Percentiles rank a stretch among this genome's conserved stretches.
Evolutionary conservation across 805 yeast genomes (phyloP).

Genomic region (Kodamaea lidongshanica): DNA sequence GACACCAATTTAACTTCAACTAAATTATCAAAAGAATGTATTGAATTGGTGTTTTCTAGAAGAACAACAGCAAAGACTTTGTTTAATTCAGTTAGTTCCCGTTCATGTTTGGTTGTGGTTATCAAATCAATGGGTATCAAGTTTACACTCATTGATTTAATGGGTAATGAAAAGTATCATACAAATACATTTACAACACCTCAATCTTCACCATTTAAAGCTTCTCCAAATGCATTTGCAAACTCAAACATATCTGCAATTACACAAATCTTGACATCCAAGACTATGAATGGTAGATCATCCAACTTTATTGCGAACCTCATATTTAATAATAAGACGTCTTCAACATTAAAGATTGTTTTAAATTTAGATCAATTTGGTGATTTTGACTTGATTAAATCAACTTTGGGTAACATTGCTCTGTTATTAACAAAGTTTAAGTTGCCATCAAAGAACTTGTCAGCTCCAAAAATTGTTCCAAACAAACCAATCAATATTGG

Average conservation of each 20-base stretch:
- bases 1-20: conserved; percentile 5
- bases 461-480: conserved; percentile 4
- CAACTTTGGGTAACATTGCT: conserved; percentile 22
- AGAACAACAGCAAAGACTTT: conserved; percentile 18
- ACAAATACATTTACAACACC: conserved; percentile 1
- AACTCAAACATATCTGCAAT: conserved; percentile 23
- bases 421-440: conserved; percentile 17
- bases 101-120: conserved; percentile 24
- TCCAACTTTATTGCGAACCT: conserved; percentile 23
- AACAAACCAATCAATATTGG: not conserved
- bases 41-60: conserved; percentile 13
- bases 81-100: conserved; percentile 16
- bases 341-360: conserved; percentile 15
- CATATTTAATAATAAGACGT: conserved; percentile 15
- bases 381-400: conserved; percentile 18
- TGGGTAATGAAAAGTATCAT: conserved; percentile 26
- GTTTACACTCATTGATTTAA: conserved; percentile 22
- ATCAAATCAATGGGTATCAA: conserved; percentile 15
- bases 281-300: conserved; percentile 15
- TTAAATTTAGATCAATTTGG: conserved; percentile 25
- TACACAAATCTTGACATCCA: conserved; percentile 18
- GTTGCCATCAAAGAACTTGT: conserved; percentile 7
- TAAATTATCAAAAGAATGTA: too few relatives aligned
- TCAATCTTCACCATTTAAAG: conserved; percentile 1
- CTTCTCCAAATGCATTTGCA: conserved; percentile 19